A percentile compares a stretch with the other conserved stretches of the same genome.
Conservation (phyloP, 2,329 filamentous ascomycete genomes). For the Elsinoe fawcettii region DNA sequence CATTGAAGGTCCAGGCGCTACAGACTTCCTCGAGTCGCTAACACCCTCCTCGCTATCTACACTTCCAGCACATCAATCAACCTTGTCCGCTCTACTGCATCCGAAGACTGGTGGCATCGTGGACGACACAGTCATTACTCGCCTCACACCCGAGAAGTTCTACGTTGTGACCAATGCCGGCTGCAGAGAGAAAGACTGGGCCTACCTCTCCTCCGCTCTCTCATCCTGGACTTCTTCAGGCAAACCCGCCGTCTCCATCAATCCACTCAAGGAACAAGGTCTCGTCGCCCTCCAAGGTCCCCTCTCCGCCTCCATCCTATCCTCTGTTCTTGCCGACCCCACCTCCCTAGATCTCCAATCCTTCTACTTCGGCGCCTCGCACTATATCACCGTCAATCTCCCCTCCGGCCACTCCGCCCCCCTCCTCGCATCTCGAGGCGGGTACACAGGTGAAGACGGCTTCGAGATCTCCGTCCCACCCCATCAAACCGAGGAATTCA, state of each 20-base stretch:
- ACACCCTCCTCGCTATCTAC: conserved; percentile 66
- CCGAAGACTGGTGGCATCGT: conserved; percentile 79
- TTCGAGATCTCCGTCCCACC: conserved; percentile 88
- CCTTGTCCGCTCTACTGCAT: conserved; percentile 76
- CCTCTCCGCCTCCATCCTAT: conserved; percentile 61
- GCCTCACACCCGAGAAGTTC: conserved; percentile 63
- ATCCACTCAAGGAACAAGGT: conserved; percentile 55
- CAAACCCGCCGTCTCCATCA: conserved; percentile 27
- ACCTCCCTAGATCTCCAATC: conserved; percentile 46
- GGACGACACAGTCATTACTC: conserved; percentile 87
- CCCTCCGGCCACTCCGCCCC: conserved; percentile 45
- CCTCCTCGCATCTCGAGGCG: conserved; percentile 74
- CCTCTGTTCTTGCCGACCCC: conserved; percentile 50
- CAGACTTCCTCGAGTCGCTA: conserved; percentile 72
- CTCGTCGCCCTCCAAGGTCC: conserved; percentile 89
- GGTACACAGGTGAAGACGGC: conserved; percentile 96
- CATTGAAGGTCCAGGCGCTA: conserved; percentile 71
- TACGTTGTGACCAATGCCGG: conserved; percentile 95
- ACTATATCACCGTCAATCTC: conserved; percentile 57
- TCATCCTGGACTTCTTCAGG: conserved; percentile 48
- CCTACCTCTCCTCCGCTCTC: conserved; percentile 66
- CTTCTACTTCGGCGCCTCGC: conserved; percentile 75
- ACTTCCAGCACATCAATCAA: conserved; percentile 62
- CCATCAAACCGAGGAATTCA: conserved; percentile 56
- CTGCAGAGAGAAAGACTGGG: conserved; percentile 79